Evolutionary conservation across 805 yeast genomes (phyloP).

Genomic region (Kodamaea kaohsiungensis): DNA sequence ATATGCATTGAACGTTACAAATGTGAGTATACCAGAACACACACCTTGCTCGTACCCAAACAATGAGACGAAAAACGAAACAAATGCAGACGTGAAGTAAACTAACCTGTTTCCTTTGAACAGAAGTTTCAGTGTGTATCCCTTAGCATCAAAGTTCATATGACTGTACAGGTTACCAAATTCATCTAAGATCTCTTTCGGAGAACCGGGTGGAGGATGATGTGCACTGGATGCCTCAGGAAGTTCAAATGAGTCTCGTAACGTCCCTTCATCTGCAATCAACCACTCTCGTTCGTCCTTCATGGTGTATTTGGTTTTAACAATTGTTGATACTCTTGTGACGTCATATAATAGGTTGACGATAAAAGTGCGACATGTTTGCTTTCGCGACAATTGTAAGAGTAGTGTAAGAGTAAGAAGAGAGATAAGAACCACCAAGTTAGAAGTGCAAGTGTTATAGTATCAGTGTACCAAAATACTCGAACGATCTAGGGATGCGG

Average conservation of each 20-base stretch:
- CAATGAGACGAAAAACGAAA: slow-evolving; percentile 43
- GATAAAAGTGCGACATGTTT: neutral
- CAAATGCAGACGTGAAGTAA: slow-evolving; percentile 47
- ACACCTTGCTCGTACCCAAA: slow-evolving; percentile 67
- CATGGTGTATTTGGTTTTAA: slow-evolving; percentile 1
- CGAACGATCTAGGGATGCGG: no score
- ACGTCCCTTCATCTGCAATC: slow-evolving; percentile 3
- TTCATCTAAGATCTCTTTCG: slow-evolving; percentile 20
- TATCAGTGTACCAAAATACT: no score
- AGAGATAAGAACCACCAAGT: no score
- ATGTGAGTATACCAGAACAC: slow-evolving; percentile 83
- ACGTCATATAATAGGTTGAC: neutral
- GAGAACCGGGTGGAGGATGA: neutral
- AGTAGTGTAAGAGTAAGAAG: no score
- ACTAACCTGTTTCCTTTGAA: slow-evolving; percentile 44
- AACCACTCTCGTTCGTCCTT: slow-evolving; percentile 8
- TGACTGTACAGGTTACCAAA: slow-evolving; percentile 38
- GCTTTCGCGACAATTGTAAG: neutral
- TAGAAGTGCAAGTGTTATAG: no score
- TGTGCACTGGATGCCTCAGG: neutral
- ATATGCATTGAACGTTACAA: slow-evolving; percentile 64
- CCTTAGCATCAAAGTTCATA: slow-evolving; percentile 36
- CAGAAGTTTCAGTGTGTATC: slow-evolving; percentile 29
- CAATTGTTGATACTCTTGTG: slow-evolving; percentile 5
- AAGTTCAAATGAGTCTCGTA: slow-evolving; percentile 6